Conservation (phyloP, 208 protist genomes). For the Trypanosoma lewisi region DNA sequence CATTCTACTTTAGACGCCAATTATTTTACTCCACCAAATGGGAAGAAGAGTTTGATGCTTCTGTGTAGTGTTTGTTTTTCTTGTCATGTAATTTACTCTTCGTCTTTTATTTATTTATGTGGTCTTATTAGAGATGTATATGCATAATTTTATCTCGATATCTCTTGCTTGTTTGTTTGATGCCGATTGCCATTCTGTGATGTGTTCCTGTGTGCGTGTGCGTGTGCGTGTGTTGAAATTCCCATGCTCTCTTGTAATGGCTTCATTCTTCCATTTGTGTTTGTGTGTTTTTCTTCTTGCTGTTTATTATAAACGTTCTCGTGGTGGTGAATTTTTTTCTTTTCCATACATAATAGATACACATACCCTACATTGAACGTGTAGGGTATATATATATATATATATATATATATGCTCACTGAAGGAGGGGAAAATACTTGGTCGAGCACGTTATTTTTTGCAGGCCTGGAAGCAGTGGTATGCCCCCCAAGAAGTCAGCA, state of each 20-base stretch:
- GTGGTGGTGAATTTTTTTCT: no score
- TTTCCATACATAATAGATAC: no score
- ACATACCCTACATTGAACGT: no score
- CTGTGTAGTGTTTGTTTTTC: slow-evolving; percentile 28
- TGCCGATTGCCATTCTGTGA: no score
- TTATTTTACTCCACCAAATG: slow-evolving; percentile 78
- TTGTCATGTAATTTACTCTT: background rate
- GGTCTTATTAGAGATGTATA: background rate
- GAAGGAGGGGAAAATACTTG: background rate
- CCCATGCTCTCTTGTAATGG: background rate
- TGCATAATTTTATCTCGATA: background rate
- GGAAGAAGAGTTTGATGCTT: slow-evolving; percentile 70
- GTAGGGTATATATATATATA: no score
- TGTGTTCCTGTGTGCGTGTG: no score
- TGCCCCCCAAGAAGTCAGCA: slow-evolving; percentile 9
- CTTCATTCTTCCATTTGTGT: background rate
- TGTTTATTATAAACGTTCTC: no score
- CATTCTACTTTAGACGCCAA: slow-evolving; percentile 76
- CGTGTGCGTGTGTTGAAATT: no score
- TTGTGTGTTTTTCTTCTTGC: background rate
- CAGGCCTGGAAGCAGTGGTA: background rate
- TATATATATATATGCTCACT: background rate
- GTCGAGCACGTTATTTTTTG: background rate
- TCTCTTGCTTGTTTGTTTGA: slow-evolving; percentile 1
- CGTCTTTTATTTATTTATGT: slow-evolving; percentile 11